Base-by-base conservation (phyloP, 495 filamentous ascomycete genomes). In the Penicillium ochrochloron region DNA sequence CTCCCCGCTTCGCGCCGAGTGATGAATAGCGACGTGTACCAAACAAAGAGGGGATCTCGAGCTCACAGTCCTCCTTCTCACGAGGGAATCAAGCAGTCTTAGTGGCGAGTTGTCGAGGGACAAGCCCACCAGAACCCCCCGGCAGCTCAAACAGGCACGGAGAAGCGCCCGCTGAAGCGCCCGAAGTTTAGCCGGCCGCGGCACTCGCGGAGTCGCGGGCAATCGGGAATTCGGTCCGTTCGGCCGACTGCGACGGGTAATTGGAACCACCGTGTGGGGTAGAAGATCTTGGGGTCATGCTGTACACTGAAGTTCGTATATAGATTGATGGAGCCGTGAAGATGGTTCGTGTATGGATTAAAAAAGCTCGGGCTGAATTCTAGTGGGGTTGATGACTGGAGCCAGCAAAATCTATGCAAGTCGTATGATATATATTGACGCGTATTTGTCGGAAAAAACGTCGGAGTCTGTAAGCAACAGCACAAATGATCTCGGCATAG, bases 121-220 rank as follows among this genome's bases (percentile, higher is more conserved):
- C 51, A 17, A 37, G 54, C 54, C 31, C 27, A 33, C 37, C 25
- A 19, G 15, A 17, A 27, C 25, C 25, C 25, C 25, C 25, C 25
- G 25, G 25, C 44, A 15, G 44, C 66, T 66, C 60, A 64, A 70
- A 61, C n/a, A 33, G 65, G n/a, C 64, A 70, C 67, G 67, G 67
- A 70, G 67, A 23, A 33, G 35, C 17, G 42, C 21, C 70, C 70
- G 70, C 51, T 9, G 67, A n/a, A 39, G 42, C 17, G 34, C 31
- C 70, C 70, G 70, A 73, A 61, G 70, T 70, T 73, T 73, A 68
- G 42, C 70, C 70, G 70, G 33, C 50, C 44, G 53, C 50, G 17
- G 50, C 44, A 35, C 51, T 54, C 51, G 51, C 44, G 44, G 44
- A 35, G n/a, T 54, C 51, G 27, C 44, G 44, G 44, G 4, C 21